Conservation (phyloP, 108 stramenopile species). For the Epithemia pelagica region DNA sequence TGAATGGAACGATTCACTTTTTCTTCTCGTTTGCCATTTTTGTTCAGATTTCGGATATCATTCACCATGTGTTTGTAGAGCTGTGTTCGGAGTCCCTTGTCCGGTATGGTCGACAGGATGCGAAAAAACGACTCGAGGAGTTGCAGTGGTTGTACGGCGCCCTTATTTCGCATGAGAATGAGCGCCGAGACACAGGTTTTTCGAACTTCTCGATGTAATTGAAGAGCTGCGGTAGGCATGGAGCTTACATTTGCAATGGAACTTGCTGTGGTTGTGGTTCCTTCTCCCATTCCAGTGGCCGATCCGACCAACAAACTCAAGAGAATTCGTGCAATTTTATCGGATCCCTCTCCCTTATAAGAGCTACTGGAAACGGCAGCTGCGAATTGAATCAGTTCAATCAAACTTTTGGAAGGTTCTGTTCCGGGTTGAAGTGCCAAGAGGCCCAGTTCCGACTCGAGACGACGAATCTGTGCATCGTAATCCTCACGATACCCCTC, state of each 20-base stretch:
- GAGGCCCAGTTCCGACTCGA: constrained; percentile 65
- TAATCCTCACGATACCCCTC: constrained; percentile 92
- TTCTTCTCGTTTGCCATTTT: constrained; percentile 69
- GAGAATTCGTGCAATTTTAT: constrained; percentile 67
- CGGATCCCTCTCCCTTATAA: constrained; percentile 69
- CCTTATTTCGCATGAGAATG: constrained; percentile 89
- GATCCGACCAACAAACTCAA: constrained; percentile 75
- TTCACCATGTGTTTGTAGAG: constrained; percentile 87
- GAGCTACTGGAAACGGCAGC: constrained; percentile 71
- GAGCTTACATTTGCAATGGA: constrained; percentile 19
- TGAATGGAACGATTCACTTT: constrained; percentile 81
- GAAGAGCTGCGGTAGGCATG: constrained; percentile 49
- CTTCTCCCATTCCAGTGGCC: background rate
- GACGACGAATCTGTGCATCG: constrained; percentile 75
- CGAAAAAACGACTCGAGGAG: constrained; percentile 90
- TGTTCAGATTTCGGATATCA: constrained; percentile 88
- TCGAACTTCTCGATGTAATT: constrained; percentile 83
- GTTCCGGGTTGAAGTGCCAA: constrained; percentile 66
- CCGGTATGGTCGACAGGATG: constrained; percentile 80
- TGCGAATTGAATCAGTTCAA: constrained; percentile 87
- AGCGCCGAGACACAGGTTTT: constrained; percentile 82
- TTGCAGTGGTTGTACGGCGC: constrained; percentile 66
- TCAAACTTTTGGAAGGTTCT: constrained; percentile 57
- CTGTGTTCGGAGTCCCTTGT: constrained; percentile 81
- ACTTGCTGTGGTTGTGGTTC: background rate